Base-by-base conservation (phyloP, 2,329 filamentous ascomycete species). In the Anthostomella pinea region DNA sequence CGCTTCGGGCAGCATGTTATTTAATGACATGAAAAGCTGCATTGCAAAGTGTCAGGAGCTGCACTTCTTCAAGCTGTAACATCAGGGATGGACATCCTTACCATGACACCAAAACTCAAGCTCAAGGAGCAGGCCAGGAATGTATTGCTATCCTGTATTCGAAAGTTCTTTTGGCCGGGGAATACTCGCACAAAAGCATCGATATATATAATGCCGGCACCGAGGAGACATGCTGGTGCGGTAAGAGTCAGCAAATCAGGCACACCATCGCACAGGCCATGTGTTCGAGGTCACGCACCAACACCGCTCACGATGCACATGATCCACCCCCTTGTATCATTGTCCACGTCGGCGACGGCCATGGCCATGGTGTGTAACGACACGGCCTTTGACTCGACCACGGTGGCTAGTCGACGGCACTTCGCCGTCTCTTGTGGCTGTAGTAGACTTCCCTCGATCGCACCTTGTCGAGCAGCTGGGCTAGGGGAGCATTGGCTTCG, bases 91-190 rank as follows among this genome's bases (percentile, higher is more conserved):
- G n/a, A 17, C 14, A 39, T 16, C 58, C 78, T 48, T 63, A 95
- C 90, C 89, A 98, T 95, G 29, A 97, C 90, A 27, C 93, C 91
- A 51, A 95, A 95, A 60, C 89, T 96, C 47, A 98, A 67, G 63
- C 90, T 95, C 43, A 97, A 67, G 0, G 91, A 96, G 15, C 82
- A 81, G 1, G 90, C 90, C 4, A 96, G 73, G 59, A 98, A 98
- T 15, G 72, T 72, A 67, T 87, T 91, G 65, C 87, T 96, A 45
- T 95, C 85, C 57, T 94, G 81, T 49, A 98, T 94, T 52, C 81
- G 79, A 62, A 97, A 98, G 58, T 82, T 73, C 53, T 73, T 79
- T 63, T 84, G 81, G 34, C 83, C 78, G 3, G 87, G 85, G 32
- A 95, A 69, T 33, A 75, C 72, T 39, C 82, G 81, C 32, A 95